These are phyloP conservation scores for Xylaria sp. DNA, from an alignment of 2,329 filamentous ascomycete genomes.

Conservation along the genomic window DNA sequence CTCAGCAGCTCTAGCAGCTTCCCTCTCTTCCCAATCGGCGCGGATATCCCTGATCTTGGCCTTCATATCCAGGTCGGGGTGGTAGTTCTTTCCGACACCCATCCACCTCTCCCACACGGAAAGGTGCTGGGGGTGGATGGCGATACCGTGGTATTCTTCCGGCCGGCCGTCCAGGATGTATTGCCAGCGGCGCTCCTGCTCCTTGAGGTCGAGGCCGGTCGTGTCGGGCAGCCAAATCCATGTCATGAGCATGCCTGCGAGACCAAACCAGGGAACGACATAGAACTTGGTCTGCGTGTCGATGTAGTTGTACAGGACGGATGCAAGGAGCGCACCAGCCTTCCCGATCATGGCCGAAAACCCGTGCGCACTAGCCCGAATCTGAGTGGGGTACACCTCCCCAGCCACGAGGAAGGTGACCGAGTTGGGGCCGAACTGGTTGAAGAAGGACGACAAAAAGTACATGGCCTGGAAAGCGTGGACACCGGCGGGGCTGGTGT, in stretches of 20 bases:
- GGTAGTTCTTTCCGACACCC: constrained; percentile 79
- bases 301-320: constrained; percentile 95
- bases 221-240: constrained; percentile 92
- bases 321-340: constrained; percentile 81
- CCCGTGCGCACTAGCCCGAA: constrained; percentile 91
- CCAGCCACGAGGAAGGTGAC: constrained; percentile 96
- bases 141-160: constrained; percentile 88
- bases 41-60: constrained; percentile 84
- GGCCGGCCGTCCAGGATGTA: constrained; percentile 80
- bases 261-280: constrained; percentile 90
- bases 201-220: constrained; percentile 93
- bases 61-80: constrained; percentile 80
- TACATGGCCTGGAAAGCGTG: constrained; percentile 97
- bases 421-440: constrained; percentile 95
- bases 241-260: constrained; percentile 82
- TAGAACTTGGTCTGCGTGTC: constrained; percentile 82
- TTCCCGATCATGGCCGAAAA: constrained; percentile 93
- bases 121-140: constrained; percentile 86
- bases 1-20: constrained; percentile 50
- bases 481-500: constrained; percentile 70
- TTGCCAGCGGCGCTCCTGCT: constrained; percentile 91
- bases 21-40: constrained; percentile 60
- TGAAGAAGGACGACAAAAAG: constrained; percentile 97
- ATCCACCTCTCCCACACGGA: constrained; percentile 83
- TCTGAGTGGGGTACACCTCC: constrained; percentile 93